Evolutionary conservation across 2,329 filamentous ascomycete species (phyloP).

Genomic region (Curvularia verruculosa): DNA sequence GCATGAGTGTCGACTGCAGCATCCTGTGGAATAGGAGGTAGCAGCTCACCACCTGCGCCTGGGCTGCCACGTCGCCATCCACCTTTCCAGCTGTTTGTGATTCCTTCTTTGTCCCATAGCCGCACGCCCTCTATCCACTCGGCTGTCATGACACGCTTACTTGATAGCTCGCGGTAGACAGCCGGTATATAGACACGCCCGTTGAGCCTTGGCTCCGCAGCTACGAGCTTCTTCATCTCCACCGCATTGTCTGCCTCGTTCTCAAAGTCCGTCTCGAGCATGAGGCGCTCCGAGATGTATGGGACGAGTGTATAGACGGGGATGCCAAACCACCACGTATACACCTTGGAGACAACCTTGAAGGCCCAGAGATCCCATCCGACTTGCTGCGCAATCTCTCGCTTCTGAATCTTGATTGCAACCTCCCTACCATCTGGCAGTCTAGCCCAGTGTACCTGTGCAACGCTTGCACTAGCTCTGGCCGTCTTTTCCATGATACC

Average conservation of each 20-base stretch:
- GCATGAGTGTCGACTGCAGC: constrained; percentile 41
- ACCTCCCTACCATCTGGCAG: constrained; percentile 87
- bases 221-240: constrained; percentile 78
- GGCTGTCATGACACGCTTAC: constrained; percentile 84
- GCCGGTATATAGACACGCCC: constrained; percentile 86
- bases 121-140: constrained; percentile 98
- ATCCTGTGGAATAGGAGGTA: constrained; percentile 55
- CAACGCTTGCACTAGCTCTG: constrained; percentile 86
- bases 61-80: constrained; percentile 77
- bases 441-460: constrained; percentile 94
- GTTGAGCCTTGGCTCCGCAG: constrained; percentile 74
- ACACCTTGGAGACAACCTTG: constrained; percentile 82
- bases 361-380: constrained; percentile 96
- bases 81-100: constrained; percentile 79
- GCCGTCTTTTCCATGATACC: constrained; percentile 74
- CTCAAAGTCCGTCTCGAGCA: constrained; percentile 91
- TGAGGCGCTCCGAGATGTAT: constrained; percentile 89
- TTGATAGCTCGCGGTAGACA: constrained; percentile 82
- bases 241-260: constrained; percentile 90
- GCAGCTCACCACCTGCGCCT: constrained; percentile 71
- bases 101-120: constrained; percentile 87
- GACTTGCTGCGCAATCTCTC: constrained; percentile 88
- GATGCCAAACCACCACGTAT: constrained; percentile 89
- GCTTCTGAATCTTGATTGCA: constrained; percentile 95
- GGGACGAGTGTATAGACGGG: constrained; percentile 89